Evolutionary conservation across 805 yeast species (phyloP), one percentile per base, ranked within the genome.

Genomic region (Torulaspora indica): DNA sequence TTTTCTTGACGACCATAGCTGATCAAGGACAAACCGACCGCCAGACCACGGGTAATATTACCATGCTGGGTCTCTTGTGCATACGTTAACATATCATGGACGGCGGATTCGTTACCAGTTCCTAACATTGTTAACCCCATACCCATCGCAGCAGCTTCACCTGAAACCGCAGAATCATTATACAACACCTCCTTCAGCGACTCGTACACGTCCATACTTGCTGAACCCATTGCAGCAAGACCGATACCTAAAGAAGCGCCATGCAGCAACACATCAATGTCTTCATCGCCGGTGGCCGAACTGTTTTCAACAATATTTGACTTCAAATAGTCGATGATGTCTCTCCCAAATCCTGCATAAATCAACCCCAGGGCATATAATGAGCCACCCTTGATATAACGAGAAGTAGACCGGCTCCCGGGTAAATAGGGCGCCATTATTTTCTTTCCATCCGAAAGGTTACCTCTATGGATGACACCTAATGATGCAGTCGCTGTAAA

Each of bases 51-150:
- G 40, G 88, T 83, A 48, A 93, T 91, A 56, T 87, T 89, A 66
- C 90, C 97, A 69, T 93, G 98, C 64, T 87, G 90, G 14, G 98
- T 91, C 61, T 90, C 97, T 63, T 84, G 84, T 3, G 98, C 96
- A 66, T 89, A 91, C 2, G 85, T 77, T 43, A 86, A 70, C 95
- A 93, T 85, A 60, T 89, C 97, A 45, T 76, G 74, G 46, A 74
- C 68, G 7, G 86, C 87, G 31, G 70, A 69, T 52, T 78, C 77
- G 52, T 82, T 72, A 45, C 93, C 95, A 4, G 95, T 82, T 18
- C 98, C 98, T 47, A 91, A 76, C 96, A 87, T 87, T 10, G 87
- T 88, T 53, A 93, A 76, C 50, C 98, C 98, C 93, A 93, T 89
- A 28, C 93, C 88, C 53, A 91, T 73, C 35, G 95, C 97, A 23